These are phyloP conservation scores for Phytophthora sansomeana DNA, from an alignment of 352 stramenopile species.

Conservation along the genomic window DNA sequence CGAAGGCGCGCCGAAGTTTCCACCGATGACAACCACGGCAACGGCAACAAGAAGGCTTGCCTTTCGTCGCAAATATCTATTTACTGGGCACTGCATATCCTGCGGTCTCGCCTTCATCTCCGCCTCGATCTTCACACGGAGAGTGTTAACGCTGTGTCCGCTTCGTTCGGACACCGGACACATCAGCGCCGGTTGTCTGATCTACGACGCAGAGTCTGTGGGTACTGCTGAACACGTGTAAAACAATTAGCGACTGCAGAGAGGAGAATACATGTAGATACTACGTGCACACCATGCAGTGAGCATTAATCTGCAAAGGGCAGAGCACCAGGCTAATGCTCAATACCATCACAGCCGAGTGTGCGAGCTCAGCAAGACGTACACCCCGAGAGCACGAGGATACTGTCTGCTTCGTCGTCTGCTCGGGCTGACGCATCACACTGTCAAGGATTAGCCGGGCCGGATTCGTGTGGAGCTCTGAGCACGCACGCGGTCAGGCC, in stretches of 20 bases:
- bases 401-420: conserved; percentile 13
- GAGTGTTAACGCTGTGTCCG: too few species aligned
- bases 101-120: background rate
- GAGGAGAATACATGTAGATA: too few species aligned
- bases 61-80: conserved; percentile 1
- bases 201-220: too few species aligned
- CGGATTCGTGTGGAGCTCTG: conserved; percentile 13
- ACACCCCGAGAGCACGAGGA: too few species aligned
- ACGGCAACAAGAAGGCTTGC: conserved; percentile 2
- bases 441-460: conserved; percentile 8
- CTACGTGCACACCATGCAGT: too few species aligned
- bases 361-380: background rate
- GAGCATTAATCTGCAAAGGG: too few species aligned
- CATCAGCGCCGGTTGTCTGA: too few species aligned
- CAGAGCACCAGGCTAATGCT: background rate
- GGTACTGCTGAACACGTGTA: too few species aligned
- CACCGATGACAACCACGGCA: background rate
- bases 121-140: too few species aligned
- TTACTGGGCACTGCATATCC: background rate
- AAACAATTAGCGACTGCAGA: too few species aligned
- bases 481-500: conserved; percentile 9
- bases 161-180: too few species aligned
- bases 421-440: conserved; percentile 4
- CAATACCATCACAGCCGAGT: background rate
- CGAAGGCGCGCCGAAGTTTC: conserved; percentile 10